phyloP scores from a whole-genome alignment of 495 filamentous ascomycete species.

The Penicillium lividum region DNA sequence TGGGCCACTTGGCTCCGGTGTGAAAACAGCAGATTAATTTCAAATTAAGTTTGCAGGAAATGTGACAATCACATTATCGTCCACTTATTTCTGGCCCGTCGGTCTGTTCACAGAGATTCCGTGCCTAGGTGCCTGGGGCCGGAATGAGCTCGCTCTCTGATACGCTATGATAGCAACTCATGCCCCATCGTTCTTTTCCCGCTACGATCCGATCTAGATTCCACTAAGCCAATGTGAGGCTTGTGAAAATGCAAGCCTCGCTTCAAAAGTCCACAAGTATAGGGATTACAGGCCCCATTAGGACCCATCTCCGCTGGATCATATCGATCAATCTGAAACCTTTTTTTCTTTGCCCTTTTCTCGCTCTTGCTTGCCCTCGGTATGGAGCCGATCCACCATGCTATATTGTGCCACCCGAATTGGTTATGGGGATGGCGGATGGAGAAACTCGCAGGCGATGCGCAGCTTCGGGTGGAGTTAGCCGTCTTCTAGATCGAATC shows the following conservation, averaged over 20 bases:
- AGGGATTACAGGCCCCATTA: neutral
- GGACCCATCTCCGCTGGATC: constrained; percentile 9
- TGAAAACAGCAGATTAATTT: neutral
- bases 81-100: neutral
- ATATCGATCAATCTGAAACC: constrained; percentile 22
- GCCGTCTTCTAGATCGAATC: constrained; percentile 11
- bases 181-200: constrained; percentile 24
- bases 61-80: constrained; percentile 5
- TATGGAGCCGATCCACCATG: constrained; percentile 1
- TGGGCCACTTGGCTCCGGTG: too few species aligned
- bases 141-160: constrained; percentile 4
- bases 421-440: constrained; percentile 1
- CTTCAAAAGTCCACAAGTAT: constrained; percentile 10
- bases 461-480: constrained; percentile 9
- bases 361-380: neutral
- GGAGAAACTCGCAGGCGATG: constrained; percentile 4
- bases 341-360: constrained; percentile 4
- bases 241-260: constrained; percentile 12
- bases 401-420: constrained; percentile 17
- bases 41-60: neutral
- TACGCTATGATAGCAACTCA: neutral
- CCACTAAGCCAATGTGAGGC: neutral
- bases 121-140: neutral
- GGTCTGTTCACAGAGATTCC: neutral
- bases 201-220: constrained; percentile 32